Evolutionary conservation across 2,329 filamentous ascomycete species (phyloP), one percentile per base, ranked within the genome.

Genomic region (Xylariaceae sp.): DNA sequence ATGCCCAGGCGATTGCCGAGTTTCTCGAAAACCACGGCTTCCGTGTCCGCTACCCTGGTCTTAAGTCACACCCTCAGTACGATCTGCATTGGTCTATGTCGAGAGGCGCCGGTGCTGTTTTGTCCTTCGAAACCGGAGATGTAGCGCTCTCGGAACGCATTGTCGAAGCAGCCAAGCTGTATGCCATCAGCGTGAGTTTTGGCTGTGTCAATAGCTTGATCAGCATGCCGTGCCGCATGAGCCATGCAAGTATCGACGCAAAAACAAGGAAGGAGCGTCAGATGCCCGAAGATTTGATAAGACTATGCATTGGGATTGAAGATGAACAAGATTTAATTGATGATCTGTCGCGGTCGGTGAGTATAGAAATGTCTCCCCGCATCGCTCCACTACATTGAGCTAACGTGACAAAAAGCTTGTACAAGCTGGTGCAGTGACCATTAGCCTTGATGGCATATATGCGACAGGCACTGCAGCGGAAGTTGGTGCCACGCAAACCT

Each of bases 201-300:
- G 93, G 93, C 38, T 97, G 93, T 65, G 93, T 98, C 55, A 98
- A 98, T 73, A 95, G 88, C 64, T 73, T 98, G 66, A 98, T 98
- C 68, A 96, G 91, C 72, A 96, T 98, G 92, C 92, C 93, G 7
- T 98, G 93, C 71, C 90, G 92, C 61, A 98, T 98, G 94, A 97
- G 92, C 69, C 93, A 98, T 69, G 93, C 93, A 32, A 95, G 89
- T 64, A 98, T 98, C 62, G 93, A 97, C 64, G 88, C 90, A 48
- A 95, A 95, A 73, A 97, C 91, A 42, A 77, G 93, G 56, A 76
- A 82, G 59, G 90, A 95, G 70, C 80, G 91, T 53, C 85, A 92
- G 54, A 86, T 98, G 83, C 93, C 93, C 10, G 93, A 98, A 69
- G 93, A 98, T 65, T 86, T 98, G 49, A 97, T 98, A 59, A 80